Evolutionary conservation across 2,329 filamentous ascomycete species (phyloP).

Genomic region (Trichoderma citrinoviride): DNA sequence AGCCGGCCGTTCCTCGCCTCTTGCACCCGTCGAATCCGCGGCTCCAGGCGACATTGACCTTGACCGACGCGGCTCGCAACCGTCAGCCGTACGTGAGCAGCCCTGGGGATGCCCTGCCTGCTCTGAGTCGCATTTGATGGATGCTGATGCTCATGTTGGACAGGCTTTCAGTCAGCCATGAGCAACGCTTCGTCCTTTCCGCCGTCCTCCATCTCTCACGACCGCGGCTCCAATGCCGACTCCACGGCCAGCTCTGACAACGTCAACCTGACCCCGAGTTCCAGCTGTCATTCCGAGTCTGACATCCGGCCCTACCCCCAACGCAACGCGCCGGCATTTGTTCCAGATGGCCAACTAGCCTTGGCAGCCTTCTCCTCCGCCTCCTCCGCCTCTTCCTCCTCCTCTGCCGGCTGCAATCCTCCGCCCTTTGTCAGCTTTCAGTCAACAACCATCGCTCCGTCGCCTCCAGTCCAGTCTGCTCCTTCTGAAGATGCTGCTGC

Average conservation of each 20-base stretch:
- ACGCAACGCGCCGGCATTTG: not conserved
- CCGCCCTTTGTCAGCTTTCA: conserved; percentile 29
- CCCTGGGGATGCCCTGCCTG: not conserved
- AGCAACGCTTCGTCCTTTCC: conserved; percentile 32
- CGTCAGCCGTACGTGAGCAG: conserved; percentile 15
- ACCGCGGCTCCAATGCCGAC: conserved; percentile 28
- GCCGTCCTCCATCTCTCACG: conserved; percentile 31
- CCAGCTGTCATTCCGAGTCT: conserved; percentile 12
- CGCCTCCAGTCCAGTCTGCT: conserved; percentile 32
- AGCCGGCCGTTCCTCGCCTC: not conserved
- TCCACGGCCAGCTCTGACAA: conserved; percentile 19
- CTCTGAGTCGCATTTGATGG: conserved; percentile 8
- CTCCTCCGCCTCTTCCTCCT: not conserved
- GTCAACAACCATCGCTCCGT: conserved; percentile 34
- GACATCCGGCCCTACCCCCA: conserved; percentile 1
- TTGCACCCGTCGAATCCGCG: not conserved
- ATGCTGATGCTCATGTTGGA: conserved; percentile 14
- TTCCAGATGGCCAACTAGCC: conserved; percentile 13
- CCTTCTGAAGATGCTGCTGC: conserved; percentile 9
- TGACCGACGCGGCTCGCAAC: not conserved
- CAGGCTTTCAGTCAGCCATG: conserved; percentile 30
- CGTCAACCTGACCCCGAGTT: conserved; percentile 6
- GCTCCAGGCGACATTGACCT: not conserved
- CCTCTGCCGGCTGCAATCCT: conserved; percentile 20
- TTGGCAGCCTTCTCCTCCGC: not conserved